Percentiles rank a stretch among this genome's conserved stretches.
Conservation (phyloP, 192 early-diverging fungal genomes). For the Helicostylum pulchrum region DNA sequence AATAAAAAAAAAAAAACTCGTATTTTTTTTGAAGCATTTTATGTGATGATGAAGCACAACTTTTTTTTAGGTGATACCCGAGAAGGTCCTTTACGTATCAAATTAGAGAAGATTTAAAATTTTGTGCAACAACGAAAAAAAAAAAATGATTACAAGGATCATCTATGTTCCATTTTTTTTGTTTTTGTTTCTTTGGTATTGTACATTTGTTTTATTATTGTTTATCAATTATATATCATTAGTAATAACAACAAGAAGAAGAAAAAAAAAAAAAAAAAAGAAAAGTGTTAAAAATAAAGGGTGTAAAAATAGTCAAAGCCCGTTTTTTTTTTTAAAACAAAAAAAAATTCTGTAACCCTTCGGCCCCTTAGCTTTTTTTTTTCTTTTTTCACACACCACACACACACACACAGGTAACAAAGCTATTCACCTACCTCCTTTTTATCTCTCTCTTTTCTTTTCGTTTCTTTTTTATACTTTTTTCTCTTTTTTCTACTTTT, state of each 20-base stretch:
- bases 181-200: not conserved
- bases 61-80: too few species aligned
- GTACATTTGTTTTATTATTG: not conserved
- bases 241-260: not conserved
- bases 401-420: not conserved
- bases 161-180: not conserved
- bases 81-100: too few species aligned
- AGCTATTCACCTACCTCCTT: not conserved
- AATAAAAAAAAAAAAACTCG: too few species aligned
- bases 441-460: not conserved
- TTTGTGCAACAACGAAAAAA: too few species aligned
- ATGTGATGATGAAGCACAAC: not conserved
- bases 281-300: not conserved
- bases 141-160: not conserved
- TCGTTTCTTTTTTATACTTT: conserved; percentile 14
- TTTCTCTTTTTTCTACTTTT: conserved; percentile 16
- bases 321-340: not conserved
- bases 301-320: conserved; percentile 4
- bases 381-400: not conserved
- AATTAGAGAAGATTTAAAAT: too few species aligned
- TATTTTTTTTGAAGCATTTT: too few species aligned
- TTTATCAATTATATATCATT: conserved; percentile 1
- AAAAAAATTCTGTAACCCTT: conserved; percentile 17
- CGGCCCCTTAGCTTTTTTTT: conserved; percentile 16
- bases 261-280: not conserved